Conservation (phyloP, 495 filamentous ascomycete genomes). For the Xylaria palmicola region DNA sequence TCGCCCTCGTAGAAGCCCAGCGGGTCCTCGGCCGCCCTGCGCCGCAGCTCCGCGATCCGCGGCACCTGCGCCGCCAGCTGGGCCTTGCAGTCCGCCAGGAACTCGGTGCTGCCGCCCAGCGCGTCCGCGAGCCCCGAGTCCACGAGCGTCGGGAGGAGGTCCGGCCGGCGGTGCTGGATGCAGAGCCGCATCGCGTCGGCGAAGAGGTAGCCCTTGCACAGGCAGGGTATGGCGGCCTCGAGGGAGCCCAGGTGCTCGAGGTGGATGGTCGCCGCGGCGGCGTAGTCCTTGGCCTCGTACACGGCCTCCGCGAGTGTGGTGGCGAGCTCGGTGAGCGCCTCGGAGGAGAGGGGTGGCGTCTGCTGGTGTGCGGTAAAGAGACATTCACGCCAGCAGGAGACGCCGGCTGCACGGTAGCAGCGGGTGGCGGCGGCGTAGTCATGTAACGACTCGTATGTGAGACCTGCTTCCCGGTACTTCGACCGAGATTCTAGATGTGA, state of each 20-base stretch:
- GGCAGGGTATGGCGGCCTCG: slow-evolving; percentile 60
- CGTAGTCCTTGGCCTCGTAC: slow-evolving; percentile 77
- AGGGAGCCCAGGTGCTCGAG: slow-evolving; percentile 75
- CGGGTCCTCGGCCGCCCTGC: slow-evolving; percentile 78
- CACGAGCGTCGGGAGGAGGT: slow-evolving; percentile 54
- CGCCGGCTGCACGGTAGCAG: slow-evolving; percentile 74
- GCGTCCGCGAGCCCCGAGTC: slow-evolving; percentile 77
- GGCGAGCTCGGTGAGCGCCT: slow-evolving; percentile 64
- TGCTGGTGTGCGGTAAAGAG: slow-evolving; percentile 71
- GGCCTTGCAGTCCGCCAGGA: slow-evolving; percentile 84
- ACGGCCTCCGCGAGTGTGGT: slow-evolving; percentile 66
- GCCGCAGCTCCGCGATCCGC: slow-evolving; percentile 75
- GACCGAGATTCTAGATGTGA: slow-evolving; percentile 70
- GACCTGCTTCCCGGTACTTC: slow-evolving; percentile 78
- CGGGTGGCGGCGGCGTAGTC: slow-evolving; percentile 69
- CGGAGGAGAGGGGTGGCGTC: slow-evolving; percentile 51
- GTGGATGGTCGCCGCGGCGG: slow-evolving; percentile 74
- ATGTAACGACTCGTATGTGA: slow-evolving; percentile 82
- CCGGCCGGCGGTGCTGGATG: slow-evolving; percentile 41
- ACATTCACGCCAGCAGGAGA: slow-evolving; percentile 79
- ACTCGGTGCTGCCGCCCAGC: slow-evolving; percentile 75
- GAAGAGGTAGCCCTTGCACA: slow-evolving; percentile 84
- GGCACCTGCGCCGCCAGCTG: slow-evolving; percentile 84
- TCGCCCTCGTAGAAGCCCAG: slow-evolving; percentile 75
- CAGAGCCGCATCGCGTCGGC: slow-evolving; percentile 74